Conservation (phyloP, 2,329 filamentous ascomycete species). For the Botrytis pseudocinerea region DNA sequence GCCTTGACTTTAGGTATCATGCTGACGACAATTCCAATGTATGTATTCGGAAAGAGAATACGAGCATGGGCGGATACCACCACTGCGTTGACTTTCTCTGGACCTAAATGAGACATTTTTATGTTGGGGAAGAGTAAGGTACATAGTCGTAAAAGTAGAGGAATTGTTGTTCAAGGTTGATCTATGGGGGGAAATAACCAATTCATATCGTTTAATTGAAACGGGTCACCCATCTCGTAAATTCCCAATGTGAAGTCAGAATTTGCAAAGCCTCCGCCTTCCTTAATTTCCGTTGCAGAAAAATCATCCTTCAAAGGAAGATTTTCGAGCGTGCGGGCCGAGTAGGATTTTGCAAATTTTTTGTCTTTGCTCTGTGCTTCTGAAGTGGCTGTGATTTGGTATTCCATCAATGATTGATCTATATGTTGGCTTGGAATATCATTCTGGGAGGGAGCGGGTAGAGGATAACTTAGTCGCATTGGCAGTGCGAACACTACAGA, state of each 20-base stretch:
- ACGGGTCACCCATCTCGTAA: not conserved
- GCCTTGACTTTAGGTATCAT: not conserved
- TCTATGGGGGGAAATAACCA: not conserved
- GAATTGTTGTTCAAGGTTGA: not conserved
- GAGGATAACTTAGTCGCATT: conserved; percentile 9
- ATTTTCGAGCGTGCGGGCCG: not conserved
- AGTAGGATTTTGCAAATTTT: not conserved
- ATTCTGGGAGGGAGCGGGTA: not conserved
- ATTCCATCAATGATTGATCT: not conserved
- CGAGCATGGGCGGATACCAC: not conserved
- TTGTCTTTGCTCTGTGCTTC: not conserved
- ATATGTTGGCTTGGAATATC: not conserved
- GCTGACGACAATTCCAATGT: not conserved
- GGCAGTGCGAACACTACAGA: conserved; percentile 4
- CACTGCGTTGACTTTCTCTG: not conserved
- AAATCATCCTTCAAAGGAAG: not conserved
- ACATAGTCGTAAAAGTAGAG: not conserved
- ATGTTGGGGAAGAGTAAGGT: not conserved
- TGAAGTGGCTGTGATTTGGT: not conserved
- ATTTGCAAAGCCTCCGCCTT: not conserved
- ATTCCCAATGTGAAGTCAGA: not conserved
- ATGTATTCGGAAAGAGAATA: not conserved
- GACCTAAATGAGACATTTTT: not conserved
- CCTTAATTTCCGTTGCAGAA: not conserved
- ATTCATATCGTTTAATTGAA: conserved; percentile 11